These are phyloP conservation scores for Debaryomycetaceae sp. DNA, from an alignment of 1,139 yeast species.

Conservation along the genomic window DNA sequence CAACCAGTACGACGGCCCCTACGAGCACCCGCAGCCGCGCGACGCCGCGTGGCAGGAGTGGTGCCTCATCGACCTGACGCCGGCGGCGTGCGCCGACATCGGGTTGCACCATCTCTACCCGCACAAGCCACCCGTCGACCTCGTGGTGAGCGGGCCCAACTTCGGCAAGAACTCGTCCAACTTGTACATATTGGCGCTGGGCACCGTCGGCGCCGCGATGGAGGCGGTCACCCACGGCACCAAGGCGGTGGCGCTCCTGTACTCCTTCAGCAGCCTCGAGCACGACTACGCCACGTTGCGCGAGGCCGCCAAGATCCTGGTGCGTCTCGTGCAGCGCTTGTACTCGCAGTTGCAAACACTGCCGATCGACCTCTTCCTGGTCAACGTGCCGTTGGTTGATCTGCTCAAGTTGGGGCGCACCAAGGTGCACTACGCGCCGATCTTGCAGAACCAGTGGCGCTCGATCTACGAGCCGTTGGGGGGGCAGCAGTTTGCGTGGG, in stretches of 20 bases:
- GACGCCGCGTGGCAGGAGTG: conserved; percentile 60
- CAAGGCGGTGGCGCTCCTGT: conserved; percentile 75
- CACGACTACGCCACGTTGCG: conserved; percentile 52
- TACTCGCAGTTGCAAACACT: conserved; percentile 49
- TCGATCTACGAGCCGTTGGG: conserved; percentile 44
- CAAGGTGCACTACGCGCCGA: conserved; percentile 67
- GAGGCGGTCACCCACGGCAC: conserved; percentile 83
- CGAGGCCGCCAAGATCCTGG: conserved; percentile 67
- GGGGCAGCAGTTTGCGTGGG: conserved; percentile 59
- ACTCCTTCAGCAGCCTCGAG: conserved; percentile 59
- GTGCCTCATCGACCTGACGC: conserved; percentile 86
- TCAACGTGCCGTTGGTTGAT: conserved; percentile 72
- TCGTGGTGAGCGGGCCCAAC: conserved; percentile 92
- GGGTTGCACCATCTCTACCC: conserved; percentile 72
- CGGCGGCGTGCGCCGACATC: conserved; percentile 91
- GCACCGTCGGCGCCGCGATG: conserved; percentile 98
- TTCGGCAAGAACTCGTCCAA: conserved; percentile 91
- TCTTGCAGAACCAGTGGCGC: conserved; percentile 76
- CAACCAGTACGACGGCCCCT: conserved; percentile 66
- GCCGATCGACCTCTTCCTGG: conserved; percentile 67
- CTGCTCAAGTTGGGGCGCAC: conserved; percentile 48
- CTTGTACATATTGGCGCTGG: conserved; percentile 85
- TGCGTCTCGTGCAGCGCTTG: conserved; percentile 57
- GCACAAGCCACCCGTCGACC: conserved; percentile 60
- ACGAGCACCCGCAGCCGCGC: neutral